phyloP scores from a whole-genome alignment of 805 yeast species.

The Ogataea naganishii region DNA sequence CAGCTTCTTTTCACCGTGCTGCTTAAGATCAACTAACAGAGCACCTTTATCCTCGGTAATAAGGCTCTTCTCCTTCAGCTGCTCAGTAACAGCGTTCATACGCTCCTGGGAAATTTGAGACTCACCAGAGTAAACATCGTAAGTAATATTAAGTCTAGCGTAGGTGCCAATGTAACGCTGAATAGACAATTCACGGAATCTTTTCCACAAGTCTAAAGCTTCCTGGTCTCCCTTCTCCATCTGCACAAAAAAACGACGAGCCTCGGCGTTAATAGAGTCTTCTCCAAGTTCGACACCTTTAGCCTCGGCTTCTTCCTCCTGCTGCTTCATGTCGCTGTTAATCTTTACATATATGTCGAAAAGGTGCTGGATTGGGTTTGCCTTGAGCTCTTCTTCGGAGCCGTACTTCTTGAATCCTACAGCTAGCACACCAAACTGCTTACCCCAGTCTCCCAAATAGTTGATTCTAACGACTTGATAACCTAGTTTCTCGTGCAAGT shows the following conservation, averaged over 20 bases:
- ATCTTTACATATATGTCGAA: slow-evolving; percentile 88
- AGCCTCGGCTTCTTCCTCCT: slow-evolving; percentile 43
- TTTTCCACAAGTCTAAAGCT: slow-evolving; percentile 72
- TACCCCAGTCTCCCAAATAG: slow-evolving; percentile 99
- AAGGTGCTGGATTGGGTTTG: slow-evolving; percentile 88
- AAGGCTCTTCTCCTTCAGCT: slow-evolving; percentile 59
- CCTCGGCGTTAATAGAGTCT: slow-evolving; percentile 63
- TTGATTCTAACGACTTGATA: slow-evolving; percentile 91
- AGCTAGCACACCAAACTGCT: slow-evolving; percentile 94
- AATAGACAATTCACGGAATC: slow-evolving; percentile 87
- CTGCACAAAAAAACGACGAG: slow-evolving; percentile 76
- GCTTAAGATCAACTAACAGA: slow-evolving; percentile 72
- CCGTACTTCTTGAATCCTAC: slow-evolving; percentile 89
- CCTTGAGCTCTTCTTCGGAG: slow-evolving; percentile 54
- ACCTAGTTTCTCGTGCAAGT: slow-evolving; percentile 83
- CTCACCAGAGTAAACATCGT: slow-evolving; percentile 90
- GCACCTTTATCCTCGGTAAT: slow-evolving; percentile 90
- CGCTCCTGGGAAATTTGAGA: slow-evolving; percentile 76
- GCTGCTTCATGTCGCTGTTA: slow-evolving; percentile 65
- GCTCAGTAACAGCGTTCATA: slow-evolving; percentile 57
- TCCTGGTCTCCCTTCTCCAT: slow-evolving; percentile 92
- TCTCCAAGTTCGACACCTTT: slow-evolving; percentile 43
- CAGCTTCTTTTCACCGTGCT: slow-evolving; percentile 72
- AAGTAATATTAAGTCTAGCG: slow-evolving; percentile 82
- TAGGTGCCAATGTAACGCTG: slow-evolving; percentile 80